Base-by-base conservation (phyloP, 2,329 filamentous ascomycete genomes). In the Trichothecium sympodiale region DNA sequence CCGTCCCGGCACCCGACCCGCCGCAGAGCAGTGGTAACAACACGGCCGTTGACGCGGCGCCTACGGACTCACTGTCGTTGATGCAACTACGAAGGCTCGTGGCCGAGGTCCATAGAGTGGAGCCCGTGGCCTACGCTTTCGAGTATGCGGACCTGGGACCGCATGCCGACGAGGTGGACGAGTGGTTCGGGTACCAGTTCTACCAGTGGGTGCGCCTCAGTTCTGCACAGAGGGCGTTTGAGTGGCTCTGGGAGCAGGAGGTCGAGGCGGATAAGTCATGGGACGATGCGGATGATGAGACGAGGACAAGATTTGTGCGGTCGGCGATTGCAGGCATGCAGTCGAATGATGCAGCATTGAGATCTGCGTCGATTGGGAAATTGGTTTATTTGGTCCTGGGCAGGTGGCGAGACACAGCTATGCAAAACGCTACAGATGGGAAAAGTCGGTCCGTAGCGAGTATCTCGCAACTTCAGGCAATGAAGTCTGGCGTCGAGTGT, bases 151-250 rank as follows among this genome's bases (percentile, higher is more conserved):
- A 89, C 56, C 71, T 73, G 38, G 78, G 80, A 16, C 65, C 76
- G 1, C 80, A 94, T 47, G 77, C 83, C 14, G 85, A 91, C 43
- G 91, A 98, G 64, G 69, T 98, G 33, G 86, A 96, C 54, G 91
- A 98, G 61, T 98, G 91, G 91, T 98, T 98, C 59, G 78, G 81
- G 36, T 95, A 96, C 59, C 82, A 83, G 47, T 79, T 86, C 42
- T 83, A 83, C 58, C 88, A 96, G 54, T 83, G 84, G 61, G 71
- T 80, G 32, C 80, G 88, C 49, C 66, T 95, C 33, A 72, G 83
- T 36, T 74, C 79, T 36, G 80, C 83, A 15, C 83, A 84, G 51
- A 69, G 76, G 27, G 77, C 80, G 3, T 96, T 94, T 51, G 75
- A 87, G 43, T 74, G 76, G 53, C 74, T 80, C 51, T 94, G 84